Conservation (phyloP, 1,284 basidiomycete genomes). For the Cerrena zonata region DNA sequence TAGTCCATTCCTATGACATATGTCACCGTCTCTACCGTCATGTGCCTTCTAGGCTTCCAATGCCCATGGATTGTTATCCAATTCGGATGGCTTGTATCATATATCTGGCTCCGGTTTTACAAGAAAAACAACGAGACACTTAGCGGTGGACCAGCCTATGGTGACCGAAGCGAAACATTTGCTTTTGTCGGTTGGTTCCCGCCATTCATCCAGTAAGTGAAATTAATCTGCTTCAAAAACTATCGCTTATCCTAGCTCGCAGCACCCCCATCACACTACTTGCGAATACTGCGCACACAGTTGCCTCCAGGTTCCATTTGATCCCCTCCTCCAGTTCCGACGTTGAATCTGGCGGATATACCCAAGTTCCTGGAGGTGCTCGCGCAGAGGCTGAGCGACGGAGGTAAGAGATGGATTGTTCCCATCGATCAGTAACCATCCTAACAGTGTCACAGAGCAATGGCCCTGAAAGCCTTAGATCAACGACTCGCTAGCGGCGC, state of each 20-base stretch:
- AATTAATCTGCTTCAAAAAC: neutral
- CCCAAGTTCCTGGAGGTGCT: conserved; percentile 75
- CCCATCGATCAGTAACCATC: neutral
- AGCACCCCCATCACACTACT: conserved; percentile 65
- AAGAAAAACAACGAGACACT: conserved; percentile 71
- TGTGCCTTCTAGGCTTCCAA: conserved; percentile 83
- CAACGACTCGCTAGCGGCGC: conserved; percentile 65
- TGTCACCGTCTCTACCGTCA: conserved; percentile 83
- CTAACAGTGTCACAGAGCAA: conserved; percentile 47
- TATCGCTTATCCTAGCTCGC: conserved; percentile 1
- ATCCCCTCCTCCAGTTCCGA: conserved; percentile 66
- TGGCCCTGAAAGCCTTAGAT: conserved; percentile 93
- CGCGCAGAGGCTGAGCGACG: conserved; percentile 90
- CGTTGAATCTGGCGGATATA: conserved; percentile 68
- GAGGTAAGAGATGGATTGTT: conserved; percentile 46
- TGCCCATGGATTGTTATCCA: conserved; percentile 95
- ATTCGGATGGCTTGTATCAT: conserved; percentile 94
- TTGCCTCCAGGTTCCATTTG: conserved; percentile 73
- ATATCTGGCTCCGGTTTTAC: conserved; percentile 95
- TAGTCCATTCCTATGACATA: conserved; percentile 91
- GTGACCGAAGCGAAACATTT: conserved; percentile 94
- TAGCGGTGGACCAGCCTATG: conserved; percentile 62
- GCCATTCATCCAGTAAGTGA: conserved; percentile 78
- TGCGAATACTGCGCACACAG: conserved; percentile 63
- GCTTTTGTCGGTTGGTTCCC: conserved; percentile 97